These are phyloP conservation scores for Gossypium davidsonii DNA, from an alignment of 441 rosid species.

Conservation along the genomic window DNA sequence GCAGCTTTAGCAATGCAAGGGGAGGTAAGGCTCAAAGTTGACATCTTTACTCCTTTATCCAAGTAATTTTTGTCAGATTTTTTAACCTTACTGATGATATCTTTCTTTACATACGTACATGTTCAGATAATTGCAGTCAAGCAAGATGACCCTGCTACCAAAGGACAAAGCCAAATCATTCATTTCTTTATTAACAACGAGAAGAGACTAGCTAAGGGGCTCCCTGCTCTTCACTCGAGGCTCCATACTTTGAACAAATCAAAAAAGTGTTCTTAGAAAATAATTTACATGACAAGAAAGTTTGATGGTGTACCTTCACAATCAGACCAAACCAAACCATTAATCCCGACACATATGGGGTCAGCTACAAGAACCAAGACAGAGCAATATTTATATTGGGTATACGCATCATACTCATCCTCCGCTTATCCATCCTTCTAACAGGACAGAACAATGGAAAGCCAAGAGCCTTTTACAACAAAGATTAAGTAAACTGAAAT, in stretches of 20 bases:
- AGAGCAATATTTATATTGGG: not conserved
- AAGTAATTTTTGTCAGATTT: constrained; percentile 1
- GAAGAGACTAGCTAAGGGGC: constrained; percentile 51
- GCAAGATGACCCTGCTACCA: not conserved
- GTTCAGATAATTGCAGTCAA: not conserved
- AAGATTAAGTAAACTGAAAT: not conserved
- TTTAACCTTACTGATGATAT: not conserved
- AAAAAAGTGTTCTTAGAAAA: not conserved
- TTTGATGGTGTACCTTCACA: not conserved
- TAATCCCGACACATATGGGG: not conserved
- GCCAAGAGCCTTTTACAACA: not conserved
- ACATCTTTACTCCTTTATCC: constrained; percentile 33
- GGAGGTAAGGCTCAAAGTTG: constrained; percentile 35
- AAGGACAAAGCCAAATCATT: constrained; percentile 12
- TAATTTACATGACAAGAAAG: not conserved
- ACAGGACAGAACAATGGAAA: not conserved
- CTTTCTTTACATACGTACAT: not conserved
- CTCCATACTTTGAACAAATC: constrained; percentile 27
- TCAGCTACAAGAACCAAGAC: not conserved
- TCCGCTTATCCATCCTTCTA: not conserved
- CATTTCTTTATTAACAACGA: constrained; percentile 31
- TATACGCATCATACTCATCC: not conserved
- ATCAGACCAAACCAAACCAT: not conserved
- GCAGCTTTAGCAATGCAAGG: constrained; percentile 35
- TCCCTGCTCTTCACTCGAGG: constrained; percentile 66